Conservation (phyloP, 169 alveolate genomes). For the Babesia caballi region DNA sequence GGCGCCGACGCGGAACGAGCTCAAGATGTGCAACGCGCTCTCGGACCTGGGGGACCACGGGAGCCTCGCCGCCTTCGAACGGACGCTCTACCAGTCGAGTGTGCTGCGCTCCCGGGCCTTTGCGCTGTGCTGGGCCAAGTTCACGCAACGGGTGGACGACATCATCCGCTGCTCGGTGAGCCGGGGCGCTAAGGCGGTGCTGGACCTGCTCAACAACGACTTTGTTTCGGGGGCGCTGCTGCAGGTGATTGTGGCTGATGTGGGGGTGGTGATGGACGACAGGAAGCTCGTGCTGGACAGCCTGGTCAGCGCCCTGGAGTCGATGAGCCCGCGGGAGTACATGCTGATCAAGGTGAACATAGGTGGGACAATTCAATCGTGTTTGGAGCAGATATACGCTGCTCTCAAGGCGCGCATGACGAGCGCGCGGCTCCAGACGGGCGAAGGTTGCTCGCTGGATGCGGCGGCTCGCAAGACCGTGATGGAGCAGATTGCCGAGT, state of each 20-base stretch:
- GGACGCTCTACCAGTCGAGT: conserved; percentile 44
- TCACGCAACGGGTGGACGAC: conserved; percentile 31
- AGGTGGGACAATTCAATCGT: not conserved
- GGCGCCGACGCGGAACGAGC: conserved; percentile 56
- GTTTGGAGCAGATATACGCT: not conserved
- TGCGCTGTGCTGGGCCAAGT: conserved; percentile 30
- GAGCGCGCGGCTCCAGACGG: not conserved
- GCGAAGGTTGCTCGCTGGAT: not conserved
- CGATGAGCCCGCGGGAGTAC: not conserved
- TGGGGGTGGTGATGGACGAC: conserved; percentile 33
- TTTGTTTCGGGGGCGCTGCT: conserved; percentile 13
- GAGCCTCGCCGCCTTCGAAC: conserved; percentile 13
- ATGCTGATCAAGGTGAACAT: conserved; percentile 15
- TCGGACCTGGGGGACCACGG: conserved; percentile 7
- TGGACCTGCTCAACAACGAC: conserved; percentile 14
- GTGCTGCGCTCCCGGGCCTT: conserved; percentile 52
- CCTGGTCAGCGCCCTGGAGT: conserved; percentile 1
- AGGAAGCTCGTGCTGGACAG: conserved; percentile 30
- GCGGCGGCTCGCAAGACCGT: not conserved
- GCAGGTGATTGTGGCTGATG: conserved; percentile 29
- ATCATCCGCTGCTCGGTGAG: conserved; percentile 22
- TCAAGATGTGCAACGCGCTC: conserved; percentile 35
- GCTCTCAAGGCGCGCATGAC: not conserved
- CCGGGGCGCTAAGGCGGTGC: not conserved
- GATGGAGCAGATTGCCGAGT: conserved; percentile 10